Conservation (phyloP, 1,284 basidiomycete species). For the Trametes pubescens region DNA sequence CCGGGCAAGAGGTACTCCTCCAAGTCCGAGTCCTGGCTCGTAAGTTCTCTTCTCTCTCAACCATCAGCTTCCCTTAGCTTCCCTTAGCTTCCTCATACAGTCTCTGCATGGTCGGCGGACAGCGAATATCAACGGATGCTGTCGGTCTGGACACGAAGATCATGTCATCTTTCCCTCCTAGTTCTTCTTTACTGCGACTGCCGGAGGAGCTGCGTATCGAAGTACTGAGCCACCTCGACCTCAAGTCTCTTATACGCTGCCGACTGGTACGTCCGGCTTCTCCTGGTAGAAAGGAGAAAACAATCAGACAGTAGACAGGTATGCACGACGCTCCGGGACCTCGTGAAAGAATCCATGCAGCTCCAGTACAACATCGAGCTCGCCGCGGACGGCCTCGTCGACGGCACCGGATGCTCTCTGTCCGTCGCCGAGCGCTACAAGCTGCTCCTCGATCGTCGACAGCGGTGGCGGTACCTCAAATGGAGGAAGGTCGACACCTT, state of each 20-base stretch:
- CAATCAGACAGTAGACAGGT: conserved; percentile 44
- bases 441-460: conserved; percentile 48
- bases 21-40: too few species aligned
- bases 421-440: conserved; percentile 49
- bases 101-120: too few species aligned
- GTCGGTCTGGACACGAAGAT: neutral
- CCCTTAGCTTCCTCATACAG: neutral
- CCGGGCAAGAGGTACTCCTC: neutral
- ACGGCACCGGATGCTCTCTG: conserved; percentile 40
- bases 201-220: conserved; percentile 40
- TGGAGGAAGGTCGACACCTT: conserved; percentile 46
- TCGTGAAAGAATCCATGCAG: conserved; percentile 48
- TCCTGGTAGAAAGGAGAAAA: neutral
- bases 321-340: conserved; percentile 46
- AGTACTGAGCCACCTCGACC: conserved; percentile 37
- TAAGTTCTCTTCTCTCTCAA: too few species aligned
- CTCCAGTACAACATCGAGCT: conserved; percentile 61
- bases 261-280: conserved; percentile 30
- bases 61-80: neutral
- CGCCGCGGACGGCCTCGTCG: conserved; percentile 52
- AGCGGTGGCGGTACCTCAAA: conserved; percentile 51
- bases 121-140: too few species aligned
- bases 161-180: neutral
- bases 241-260: conserved; percentile 35
- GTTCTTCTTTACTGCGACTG: conserved; percentile 14